Evolutionary conservation across 2,329 filamentous ascomycete species (phyloP), one percentile per base, ranked within the genome.

Genomic region (Aspergillus sp.): DNA sequence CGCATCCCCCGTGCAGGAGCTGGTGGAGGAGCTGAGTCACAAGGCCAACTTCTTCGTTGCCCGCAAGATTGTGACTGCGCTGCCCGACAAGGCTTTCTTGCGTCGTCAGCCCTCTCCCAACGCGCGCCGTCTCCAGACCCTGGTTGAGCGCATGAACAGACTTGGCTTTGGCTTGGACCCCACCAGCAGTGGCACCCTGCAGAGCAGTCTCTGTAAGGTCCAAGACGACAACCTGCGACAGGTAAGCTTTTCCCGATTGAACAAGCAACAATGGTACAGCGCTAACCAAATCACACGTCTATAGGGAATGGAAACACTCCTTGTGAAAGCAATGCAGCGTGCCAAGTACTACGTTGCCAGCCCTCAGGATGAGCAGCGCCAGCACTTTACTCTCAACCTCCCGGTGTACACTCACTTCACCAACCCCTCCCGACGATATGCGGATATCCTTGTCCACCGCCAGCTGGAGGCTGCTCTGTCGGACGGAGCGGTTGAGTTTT

Each of bases 361-460:
- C 81, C 87, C 90, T 36, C 64, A 86, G 47, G 88, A 90, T 76
- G 89, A 91, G 63, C 82, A 93, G 65, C 89, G 90, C 79, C 86
- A 90, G 62, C 94, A 99, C 78, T 99, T 96, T 76, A 89, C 92
- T 14, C 83, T 98, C 55, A 99, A 99, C 78, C 80, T 96, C 57
- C 92, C 94, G 0, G 79, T 96, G 12, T 99, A 97, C 82, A 98
- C 95, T 68, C 95, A 99, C 76, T 98, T 98, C 79, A 98, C 94
- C 42, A 94, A 92, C 75, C 95, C 95, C 1, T 96, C 92, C 20
- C 90, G 95, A 56, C 92, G 95, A 62, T 99, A 98, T 75, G 91
- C 93, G 24, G 95, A 99, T 74, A 89, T 99, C 62, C 83, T 98
- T 68, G 95, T 97, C 36, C 95, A 99, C 77, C 92, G 95, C 58